Evolutionary conservation across 2,329 filamentous ascomycete genomes (phyloP).

Genomic region (Botryotinia globosa): DNA sequence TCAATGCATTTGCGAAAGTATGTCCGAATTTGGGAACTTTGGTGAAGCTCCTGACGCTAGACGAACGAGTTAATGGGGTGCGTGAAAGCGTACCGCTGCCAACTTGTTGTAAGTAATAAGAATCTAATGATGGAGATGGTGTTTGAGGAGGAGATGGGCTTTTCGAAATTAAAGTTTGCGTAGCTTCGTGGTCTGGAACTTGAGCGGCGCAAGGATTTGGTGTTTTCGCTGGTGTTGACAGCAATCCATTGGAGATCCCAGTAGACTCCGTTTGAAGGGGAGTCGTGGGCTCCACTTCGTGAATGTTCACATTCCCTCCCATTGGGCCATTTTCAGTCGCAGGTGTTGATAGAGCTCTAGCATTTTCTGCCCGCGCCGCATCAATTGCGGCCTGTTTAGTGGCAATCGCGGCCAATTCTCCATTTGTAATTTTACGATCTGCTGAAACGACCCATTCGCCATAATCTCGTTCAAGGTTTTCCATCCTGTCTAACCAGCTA

Average conservation of each 20-base stretch:
- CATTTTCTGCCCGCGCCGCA: constrained; percentile 27
- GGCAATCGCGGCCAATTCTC: constrained; percentile 49
- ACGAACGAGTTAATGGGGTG: not conserved
- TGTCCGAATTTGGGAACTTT: constrained; percentile 17
- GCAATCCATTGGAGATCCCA: not conserved
- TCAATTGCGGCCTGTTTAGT: constrained; percentile 33
- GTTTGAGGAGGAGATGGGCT: constrained; percentile 19
- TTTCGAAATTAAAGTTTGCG: not conserved
- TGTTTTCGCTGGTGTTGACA: constrained; percentile 14
- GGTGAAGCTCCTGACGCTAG: constrained; percentile 9
- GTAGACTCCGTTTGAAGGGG: not conserved
- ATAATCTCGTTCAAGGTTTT: constrained; percentile 73
- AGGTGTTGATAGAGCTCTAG: not conserved
- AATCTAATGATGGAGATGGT: not conserved
- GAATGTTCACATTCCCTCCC: not conserved
- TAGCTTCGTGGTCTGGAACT: not conserved
- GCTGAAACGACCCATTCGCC: constrained; percentile 77
- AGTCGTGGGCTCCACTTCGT: not conserved
- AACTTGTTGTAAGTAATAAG: too few species aligned
- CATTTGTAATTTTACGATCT: constrained; percentile 68
- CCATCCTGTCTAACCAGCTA: constrained; percentile 82
- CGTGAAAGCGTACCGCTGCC: not conserved
- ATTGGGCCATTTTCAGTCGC: not conserved
- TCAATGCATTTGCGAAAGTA: constrained; percentile 14
- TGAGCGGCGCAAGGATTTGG: not conserved